Evolutionary conservation across 768 basidiomycete genomes (phyloP).

Genomic region (Tylopilus rubrobrunneus): DNA sequence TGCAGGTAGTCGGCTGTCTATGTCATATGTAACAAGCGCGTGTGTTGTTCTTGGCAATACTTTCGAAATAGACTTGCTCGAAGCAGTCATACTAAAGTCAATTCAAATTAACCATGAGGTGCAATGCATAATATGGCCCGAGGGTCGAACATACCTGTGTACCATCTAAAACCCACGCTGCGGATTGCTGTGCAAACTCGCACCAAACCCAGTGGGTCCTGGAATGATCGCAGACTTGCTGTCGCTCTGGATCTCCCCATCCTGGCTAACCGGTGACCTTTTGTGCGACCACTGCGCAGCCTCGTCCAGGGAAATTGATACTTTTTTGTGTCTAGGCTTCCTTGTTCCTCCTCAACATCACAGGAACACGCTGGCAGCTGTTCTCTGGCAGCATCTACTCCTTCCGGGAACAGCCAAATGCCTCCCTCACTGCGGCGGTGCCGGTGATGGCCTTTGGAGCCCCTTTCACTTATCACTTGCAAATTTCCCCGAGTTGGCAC

Average conservation of each 20-base stretch:
- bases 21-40: constrained; percentile 1
- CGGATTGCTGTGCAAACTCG: constrained; percentile 7
- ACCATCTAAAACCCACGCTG: constrained; percentile 3
- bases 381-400: too few relatives aligned
- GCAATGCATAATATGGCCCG: too few relatives aligned
- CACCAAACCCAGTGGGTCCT: neutral
- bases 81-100: neutral
- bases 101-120: neutral
- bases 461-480: neutral
- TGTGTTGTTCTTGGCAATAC: neutral
- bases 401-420: neutral
- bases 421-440: neutral
- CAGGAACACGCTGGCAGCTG: neutral
- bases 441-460: neutral
- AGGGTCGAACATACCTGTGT: neutral
- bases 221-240: neutral
- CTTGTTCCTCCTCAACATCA: neutral
- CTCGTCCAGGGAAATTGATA: neutral
- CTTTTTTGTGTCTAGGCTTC: neutral
- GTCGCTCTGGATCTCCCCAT: neutral
- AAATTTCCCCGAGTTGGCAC: neutral
- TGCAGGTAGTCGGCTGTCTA: neutral
- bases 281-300: neutral
- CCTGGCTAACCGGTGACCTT: neutral
- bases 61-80: neutral